Base-by-base conservation (phyloP, 495 filamentous ascomycete genomes). In the Penicillium cinerascens region DNA sequence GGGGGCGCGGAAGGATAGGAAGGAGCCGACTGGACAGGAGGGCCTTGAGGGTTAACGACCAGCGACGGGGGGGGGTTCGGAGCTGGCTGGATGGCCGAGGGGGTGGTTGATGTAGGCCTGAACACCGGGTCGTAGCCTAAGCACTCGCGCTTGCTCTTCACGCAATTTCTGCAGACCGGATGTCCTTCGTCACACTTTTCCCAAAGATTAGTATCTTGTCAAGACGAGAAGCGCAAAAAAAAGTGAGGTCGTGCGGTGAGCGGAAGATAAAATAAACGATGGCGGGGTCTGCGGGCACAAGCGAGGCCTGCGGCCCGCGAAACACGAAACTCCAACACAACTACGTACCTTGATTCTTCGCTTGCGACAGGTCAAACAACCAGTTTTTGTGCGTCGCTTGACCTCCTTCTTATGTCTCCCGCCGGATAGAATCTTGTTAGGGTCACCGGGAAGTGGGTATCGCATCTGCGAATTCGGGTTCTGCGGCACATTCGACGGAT, bases 101-200 rank as follows among this genome's bases (percentile, higher is more conserved):
- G 87, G 17, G 84, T 69, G 11, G 66, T 83, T 43, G 87, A 85
- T 61, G 91, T 88, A 61, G 86, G 82, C 70, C 95, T 95, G 76
- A 98, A 98, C 54, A 97, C 95, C 35, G 93, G 93, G 67, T 98
- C 93, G 83, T 98, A 98, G 41, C 93, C 93, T 44, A 96, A 70
- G 67, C 93, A 98, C 65, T 97, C 93, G 60, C 93, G 88, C 71
- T 97, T 97, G 63, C 91, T 96, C 72, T 97, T 98, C 65, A 92
- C 87, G 73, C 93, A 98, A 71, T 98, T 98, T 64, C 92, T 86
- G 78, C 93, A 98, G 43, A 87, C 82, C 7, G 93, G 93, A 73
- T 97, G 92, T 23, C 81, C 83, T 78, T 98, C 93, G 80, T 98
- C 93, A 76, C 93, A 98, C 93, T 98, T 40, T 53, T 57, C 46